These are phyloP conservation scores for Suhomyces sp. DNA, from an alignment of 805 yeast species.

Conservation along the genomic window DNA sequence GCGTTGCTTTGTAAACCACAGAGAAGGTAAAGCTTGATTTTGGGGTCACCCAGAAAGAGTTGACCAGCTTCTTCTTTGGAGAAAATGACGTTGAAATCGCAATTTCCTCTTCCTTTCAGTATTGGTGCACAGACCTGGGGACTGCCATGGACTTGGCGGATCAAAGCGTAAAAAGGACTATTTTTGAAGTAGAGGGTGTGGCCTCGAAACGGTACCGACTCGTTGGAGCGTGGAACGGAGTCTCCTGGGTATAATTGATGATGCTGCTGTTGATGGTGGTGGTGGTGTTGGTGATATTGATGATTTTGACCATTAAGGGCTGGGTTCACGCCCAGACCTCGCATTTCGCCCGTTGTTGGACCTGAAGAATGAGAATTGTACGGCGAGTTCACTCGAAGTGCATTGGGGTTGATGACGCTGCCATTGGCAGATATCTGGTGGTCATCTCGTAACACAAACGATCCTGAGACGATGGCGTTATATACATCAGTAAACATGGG, in stretches of 20 bases:
- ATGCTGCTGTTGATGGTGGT: too few relatives aligned
- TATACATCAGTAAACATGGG: constrained; percentile 37
- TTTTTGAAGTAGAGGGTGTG: constrained; percentile 51
- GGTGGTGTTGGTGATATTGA: too few relatives aligned
- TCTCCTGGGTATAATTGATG: too few relatives aligned
- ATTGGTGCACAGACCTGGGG: constrained; percentile 48
- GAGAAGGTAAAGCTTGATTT: constrained; percentile 47
- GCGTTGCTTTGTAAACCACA: constrained; percentile 44
- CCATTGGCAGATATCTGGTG: background rate
- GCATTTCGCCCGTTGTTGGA: background rate
- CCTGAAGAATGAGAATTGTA: constrained; percentile 8
- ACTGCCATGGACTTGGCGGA: constrained; percentile 45
- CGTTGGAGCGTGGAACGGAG: background rate
- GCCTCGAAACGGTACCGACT: too few relatives aligned
- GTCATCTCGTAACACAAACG: constrained; percentile 11
- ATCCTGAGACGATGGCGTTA: constrained; percentile 29
- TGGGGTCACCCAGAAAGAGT: constrained; percentile 20
- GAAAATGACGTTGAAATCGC: constrained; percentile 38
- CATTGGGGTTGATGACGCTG: background rate
- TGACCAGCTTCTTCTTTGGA: constrained; percentile 40
- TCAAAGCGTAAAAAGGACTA: constrained; percentile 56
- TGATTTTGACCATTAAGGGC: too few relatives aligned
- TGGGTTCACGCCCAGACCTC: background rate
- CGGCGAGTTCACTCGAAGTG: constrained; percentile 9
- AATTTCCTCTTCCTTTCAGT: constrained; percentile 47